Conservation (phyloP, 805 yeast genomes). For the Brettanomyces sp. region DNA sequence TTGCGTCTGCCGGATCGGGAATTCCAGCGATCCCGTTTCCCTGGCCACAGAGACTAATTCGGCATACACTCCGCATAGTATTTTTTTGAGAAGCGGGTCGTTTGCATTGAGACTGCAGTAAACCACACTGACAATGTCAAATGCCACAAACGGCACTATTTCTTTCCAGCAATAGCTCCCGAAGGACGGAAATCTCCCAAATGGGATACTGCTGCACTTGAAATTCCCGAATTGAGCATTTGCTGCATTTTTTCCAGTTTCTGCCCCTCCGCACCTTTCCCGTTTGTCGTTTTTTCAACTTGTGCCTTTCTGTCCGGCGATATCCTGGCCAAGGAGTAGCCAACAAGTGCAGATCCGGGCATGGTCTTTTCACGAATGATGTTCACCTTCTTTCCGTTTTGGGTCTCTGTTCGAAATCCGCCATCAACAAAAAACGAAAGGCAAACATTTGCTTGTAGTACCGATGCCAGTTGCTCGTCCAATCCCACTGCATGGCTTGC, state of each 20-base stretch:
- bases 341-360: neutral
- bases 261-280: neutral
- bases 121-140: slow-evolving; percentile 15
- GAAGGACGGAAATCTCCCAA: slow-evolving; percentile 19
- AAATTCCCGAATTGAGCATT: neutral
- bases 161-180: slow-evolving; percentile 21
- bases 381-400: slow-evolving; percentile 15
- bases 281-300: neutral
- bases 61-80: slow-evolving; percentile 14
- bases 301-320: neutral
- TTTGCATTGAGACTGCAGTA: slow-evolving; percentile 12
- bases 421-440: slow-evolving; percentile 7
- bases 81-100: slow-evolving; percentile 2
- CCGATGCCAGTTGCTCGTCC: slow-evolving; percentile 9
- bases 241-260: neutral
- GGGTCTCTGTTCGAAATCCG: slow-evolving; percentile 17
- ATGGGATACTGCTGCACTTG: slow-evolving; percentile 11
- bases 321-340: neutral
- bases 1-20: slow-evolving; percentile 16
- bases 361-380: neutral
- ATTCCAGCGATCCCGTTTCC: slow-evolving; percentile 16
- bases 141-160: slow-evolving; percentile 16
- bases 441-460: neutral
- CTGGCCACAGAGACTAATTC: slow-evolving; percentile 16
- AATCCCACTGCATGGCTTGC: slow-evolving; percentile 15